phyloP scores from a whole-genome alignment of 2,329 filamentous ascomycete species.

The Rutstroemia sp. region DNA sequence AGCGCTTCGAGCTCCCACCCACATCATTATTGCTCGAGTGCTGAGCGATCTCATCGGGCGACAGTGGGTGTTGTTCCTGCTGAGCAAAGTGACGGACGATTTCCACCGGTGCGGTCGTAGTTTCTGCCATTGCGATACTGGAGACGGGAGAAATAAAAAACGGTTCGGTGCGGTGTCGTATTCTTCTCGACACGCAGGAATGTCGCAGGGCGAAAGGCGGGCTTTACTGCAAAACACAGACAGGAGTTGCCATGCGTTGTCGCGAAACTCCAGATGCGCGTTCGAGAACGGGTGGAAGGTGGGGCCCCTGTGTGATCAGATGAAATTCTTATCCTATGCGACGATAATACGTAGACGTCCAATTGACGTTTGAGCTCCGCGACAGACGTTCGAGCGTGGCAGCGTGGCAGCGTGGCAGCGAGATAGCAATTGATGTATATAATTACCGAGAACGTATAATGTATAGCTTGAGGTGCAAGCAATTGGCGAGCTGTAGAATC shows the following conservation, averaged over 20 bases:
- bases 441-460: too few relatives aligned
- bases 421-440: too few relatives aligned
- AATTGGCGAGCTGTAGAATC: neutral
- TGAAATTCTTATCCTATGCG: neutral
- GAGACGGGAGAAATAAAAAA: neutral
- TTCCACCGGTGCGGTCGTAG: slow-evolving; percentile 14
- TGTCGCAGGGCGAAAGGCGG: neutral
- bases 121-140: neutral
- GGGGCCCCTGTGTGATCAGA: slow-evolving; percentile 2
- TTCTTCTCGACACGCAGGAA: too few relatives aligned
- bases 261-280: neutral
- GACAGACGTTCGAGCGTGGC: too few relatives aligned
- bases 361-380: too few relatives aligned
- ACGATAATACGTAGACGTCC: too few relatives aligned
- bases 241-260: slow-evolving; percentile 8
- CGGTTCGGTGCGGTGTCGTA: too few relatives aligned
- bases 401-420: too few relatives aligned
- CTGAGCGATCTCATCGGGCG: slow-evolving; percentile 21
- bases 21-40: slow-evolving; percentile 23
- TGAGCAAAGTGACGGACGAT: slow-evolving; percentile 23
- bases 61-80: slow-evolving; percentile 15
- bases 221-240: slow-evolving; percentile 4
- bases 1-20: slow-evolving; percentile 21
- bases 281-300: neutral
- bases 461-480: too few relatives aligned